Evolutionary conservation across 108 stramenopile genomes (phyloP).

Genomic region (Heterococcus sp.): DNA sequence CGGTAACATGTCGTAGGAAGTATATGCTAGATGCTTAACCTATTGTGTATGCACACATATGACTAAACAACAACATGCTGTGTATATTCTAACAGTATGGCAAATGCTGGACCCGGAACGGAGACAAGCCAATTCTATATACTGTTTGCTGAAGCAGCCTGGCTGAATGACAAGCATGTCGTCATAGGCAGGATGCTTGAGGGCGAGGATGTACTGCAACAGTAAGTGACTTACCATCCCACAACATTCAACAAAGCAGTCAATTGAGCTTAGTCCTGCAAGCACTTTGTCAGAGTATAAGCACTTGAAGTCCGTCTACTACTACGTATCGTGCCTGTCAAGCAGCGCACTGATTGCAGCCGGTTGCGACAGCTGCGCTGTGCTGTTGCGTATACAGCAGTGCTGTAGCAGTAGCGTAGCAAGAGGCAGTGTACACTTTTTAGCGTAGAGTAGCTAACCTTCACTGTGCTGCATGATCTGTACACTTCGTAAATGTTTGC

Average conservation of each 20-base stretch:
- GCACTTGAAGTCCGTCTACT: neutral
- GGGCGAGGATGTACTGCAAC: constrained; percentile 46
- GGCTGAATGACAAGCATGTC: constrained; percentile 68
- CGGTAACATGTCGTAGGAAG: too few relatives aligned
- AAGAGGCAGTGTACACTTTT: neutral
- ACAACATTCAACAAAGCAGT: too few relatives aligned
- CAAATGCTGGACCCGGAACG: constrained; percentile 73
- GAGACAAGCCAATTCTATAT: constrained; percentile 76
- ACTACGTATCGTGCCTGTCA: neutral
- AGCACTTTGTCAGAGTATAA: neutral
- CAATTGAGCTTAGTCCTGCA: too few relatives aligned
- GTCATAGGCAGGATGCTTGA: constrained; percentile 66
- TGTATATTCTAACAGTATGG: too few relatives aligned
- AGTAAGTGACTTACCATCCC: too few relatives aligned
- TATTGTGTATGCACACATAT: too few relatives aligned
- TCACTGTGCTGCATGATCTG: neutral
- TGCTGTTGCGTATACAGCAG: neutral
- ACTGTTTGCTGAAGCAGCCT: constrained; percentile 28
- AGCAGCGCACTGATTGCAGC: neutral
- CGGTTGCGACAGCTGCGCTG: neutral
- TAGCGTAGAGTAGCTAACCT: neutral
- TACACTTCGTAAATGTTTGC: neutral
- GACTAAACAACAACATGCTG: too few relatives aligned
- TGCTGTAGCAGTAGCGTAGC: neutral
- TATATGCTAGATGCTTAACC: too few relatives aligned